Evolutionary conservation across 768 basidiomycete species (phyloP), one percentile per base, ranked within the genome.

Genomic region (Termitomyces sp.): DNA sequence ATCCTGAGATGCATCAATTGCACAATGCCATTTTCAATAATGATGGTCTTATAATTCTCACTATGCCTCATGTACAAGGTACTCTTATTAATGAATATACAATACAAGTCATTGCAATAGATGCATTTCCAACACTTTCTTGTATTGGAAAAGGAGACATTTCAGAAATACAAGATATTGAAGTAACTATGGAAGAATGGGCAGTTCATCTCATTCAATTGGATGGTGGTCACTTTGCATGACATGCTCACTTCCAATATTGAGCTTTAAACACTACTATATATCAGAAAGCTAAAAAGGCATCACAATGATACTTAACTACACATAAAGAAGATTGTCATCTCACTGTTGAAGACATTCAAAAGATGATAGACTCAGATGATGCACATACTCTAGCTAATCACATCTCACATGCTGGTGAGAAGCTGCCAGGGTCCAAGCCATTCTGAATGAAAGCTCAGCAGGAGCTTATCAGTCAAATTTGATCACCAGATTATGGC

Each of bases 71-170:
- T 42, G 38, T 63, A 53, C 48, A 54, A 42, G 46, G 35, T 16
- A 53, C 49, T 21, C 59, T 56, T 4, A 62, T 62, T 25, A 53
- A 59, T 50, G 62, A 62, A 29, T 17, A 48, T 45, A 48, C 62
- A 12, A 49, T 45, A 12, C 48, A 29, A 41, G 40, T 23, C 3
- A 59, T 62, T 40, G 62, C 62, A n/a, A 65, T 62, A 7, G 50
- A 59, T 51, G 65, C 65, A 2, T 69, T 69, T 45, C 66, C 68
- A 4, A 62, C 66, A 19, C 50, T 69, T 11, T 69, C 68, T 51
- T 45, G 40, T 23, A 57, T 46, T 43, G 56, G 48, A 12, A 5
- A 43, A 50, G 56, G 12, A 16, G 48, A 57, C 19, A 50, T 57
- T 12, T 50, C 47, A 16, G 47, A 57, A 21, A 49, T 35, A 14